These are phyloP conservation scores for Aquanectria penicillioides DNA, from an alignment of 2,329 filamentous ascomycete genomes.

Conservation along the genomic window DNA sequence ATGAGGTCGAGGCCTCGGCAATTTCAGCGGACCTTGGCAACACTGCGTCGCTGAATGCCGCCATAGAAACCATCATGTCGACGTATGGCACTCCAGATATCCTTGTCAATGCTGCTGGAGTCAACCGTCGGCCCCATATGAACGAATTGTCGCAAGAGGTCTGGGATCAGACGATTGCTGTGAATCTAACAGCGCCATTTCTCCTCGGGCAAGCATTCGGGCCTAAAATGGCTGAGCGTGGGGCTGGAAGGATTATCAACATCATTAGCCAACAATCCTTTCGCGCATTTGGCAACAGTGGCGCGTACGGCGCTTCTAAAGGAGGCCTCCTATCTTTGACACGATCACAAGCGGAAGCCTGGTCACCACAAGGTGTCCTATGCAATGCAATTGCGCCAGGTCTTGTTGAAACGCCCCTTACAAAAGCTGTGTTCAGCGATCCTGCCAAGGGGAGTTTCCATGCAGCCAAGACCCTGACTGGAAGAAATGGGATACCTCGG, in stretches of 20 bases:
- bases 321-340: slow-evolving; percentile 45
- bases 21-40: slow-evolving; percentile 33
- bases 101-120: slow-evolving; percentile 46
- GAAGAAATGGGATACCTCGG: slow-evolving; percentile 42
- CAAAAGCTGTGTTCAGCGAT: slow-evolving; percentile 35
- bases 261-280: slow-evolving; percentile 46
- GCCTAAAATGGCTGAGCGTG: slow-evolving; percentile 43
- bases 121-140: slow-evolving; percentile 45
- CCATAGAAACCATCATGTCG: slow-evolving; percentile 31
- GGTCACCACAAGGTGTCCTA: slow-evolving; percentile 46
- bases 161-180: slow-evolving; percentile 45
- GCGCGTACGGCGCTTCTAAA: slow-evolving; percentile 47
- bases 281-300: slow-evolving; percentile 45
- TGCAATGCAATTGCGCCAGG: slow-evolving; percentile 48
- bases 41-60: slow-evolving; percentile 21
- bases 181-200: slow-evolving; percentile 48
- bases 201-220: slow-evolving; percentile 46
- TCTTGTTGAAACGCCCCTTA: slow-evolving; percentile 43
- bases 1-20: slow-evolving; percentile 38
- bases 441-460: slow-evolving; percentile 34
- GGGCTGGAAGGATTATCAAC: slow-evolving; percentile 48
- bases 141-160: slow-evolving; percentile 38
- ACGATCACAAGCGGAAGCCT: slow-evolving; percentile 47
- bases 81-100: slow-evolving; percentile 44
- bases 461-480: slow-evolving; percentile 43